phyloP scores from a whole-genome alignment of 2,329 filamentous ascomycete species.

The Penicillium brevicompactum region DNA sequence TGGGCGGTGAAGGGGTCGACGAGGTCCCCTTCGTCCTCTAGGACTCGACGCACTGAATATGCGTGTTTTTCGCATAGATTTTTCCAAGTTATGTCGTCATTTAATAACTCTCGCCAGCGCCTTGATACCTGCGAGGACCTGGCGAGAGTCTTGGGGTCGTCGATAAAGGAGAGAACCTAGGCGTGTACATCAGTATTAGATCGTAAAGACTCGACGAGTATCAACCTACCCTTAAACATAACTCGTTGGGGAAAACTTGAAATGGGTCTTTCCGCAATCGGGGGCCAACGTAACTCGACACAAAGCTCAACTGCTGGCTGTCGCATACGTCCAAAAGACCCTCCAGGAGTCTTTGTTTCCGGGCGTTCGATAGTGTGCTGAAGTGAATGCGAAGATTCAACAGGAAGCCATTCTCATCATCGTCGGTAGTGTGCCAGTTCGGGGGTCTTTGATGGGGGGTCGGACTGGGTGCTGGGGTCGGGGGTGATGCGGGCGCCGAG shows the following conservation, averaged over 20 bases:
- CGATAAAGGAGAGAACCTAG: slow-evolving; percentile 92
- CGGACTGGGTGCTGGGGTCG: slow-evolving; percentile 68
- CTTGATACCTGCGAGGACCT: slow-evolving; percentile 94
- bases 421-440: slow-evolving; percentile 49
- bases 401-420: slow-evolving; percentile 80
- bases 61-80: slow-evolving; percentile 95
- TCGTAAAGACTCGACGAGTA: background rate
- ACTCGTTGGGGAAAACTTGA: slow-evolving; percentile 84
- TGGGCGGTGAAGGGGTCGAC: slow-evolving; percentile 38
- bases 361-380: slow-evolving; percentile 71
- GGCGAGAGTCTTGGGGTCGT: slow-evolving; percentile 91
- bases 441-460: slow-evolving; percentile 64
- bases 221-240: slow-evolving; percentile 76
- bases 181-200: slow-evolving; percentile 13
- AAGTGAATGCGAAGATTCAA: slow-evolving; percentile 80
- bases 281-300: slow-evolving; percentile 93
- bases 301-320: slow-evolving; percentile 91
- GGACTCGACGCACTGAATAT: slow-evolving; percentile 74
- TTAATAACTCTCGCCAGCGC: slow-evolving; percentile 88
- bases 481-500: slow-evolving; percentile 66
- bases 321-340: slow-evolving; percentile 93
- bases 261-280: slow-evolving; percentile 96
- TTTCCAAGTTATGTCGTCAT: slow-evolving; percentile 98
- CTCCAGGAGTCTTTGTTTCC: slow-evolving; percentile 78
- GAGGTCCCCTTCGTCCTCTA: slow-evolving; percentile 46